phyloP scores from a whole-genome alignment of 257 asterid genomes.

The Buddleja alternifolia region DNA sequence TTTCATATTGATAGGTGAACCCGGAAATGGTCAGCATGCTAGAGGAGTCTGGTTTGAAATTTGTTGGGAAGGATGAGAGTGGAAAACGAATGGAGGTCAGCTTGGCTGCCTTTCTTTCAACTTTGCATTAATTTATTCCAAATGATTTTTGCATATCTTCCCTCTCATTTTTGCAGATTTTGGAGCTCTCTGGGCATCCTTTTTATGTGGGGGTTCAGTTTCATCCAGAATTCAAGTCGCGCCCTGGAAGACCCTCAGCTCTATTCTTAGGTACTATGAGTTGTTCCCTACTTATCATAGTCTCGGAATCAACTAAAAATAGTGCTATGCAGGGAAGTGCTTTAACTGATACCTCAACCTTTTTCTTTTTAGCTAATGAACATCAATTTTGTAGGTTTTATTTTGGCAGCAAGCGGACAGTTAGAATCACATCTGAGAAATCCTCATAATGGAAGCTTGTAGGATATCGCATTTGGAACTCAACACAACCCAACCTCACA shows the following conservation, averaged over 20 bases:
- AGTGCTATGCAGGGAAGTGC: not conserved
- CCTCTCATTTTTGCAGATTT: slow-evolving; percentile 49
- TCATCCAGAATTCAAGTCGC: slow-evolving; percentile 93
- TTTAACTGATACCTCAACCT: not conserved
- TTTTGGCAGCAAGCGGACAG: slow-evolving; percentile 36
- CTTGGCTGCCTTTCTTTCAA: slow-evolving; percentile 21
- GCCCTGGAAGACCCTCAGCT: slow-evolving; percentile 92
- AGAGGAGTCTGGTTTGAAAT: slow-evolving; percentile 79
- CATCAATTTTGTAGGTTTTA: slow-evolving; percentile 26
- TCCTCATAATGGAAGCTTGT: slow-evolving; percentile 38
- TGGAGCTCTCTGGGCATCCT: slow-evolving; percentile 80
- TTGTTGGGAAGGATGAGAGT: slow-evolving; percentile 94
- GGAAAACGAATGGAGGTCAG: slow-evolving; percentile 93
- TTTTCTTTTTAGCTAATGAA: not conserved
- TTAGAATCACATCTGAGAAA: slow-evolving; percentile 24
- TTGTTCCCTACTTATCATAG: too few relatives aligned
- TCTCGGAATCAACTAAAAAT: too few relatives aligned
- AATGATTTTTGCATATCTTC: slow-evolving; percentile 18
- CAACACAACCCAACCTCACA: not conserved
- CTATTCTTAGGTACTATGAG: slow-evolving; percentile 60
- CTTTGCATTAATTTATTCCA: slow-evolving; percentile 12
- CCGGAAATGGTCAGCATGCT: slow-evolving; percentile 67
- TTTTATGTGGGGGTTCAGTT: slow-evolving; percentile 90
- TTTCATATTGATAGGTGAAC: slow-evolving; percentile 66
- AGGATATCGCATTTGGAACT: not conserved